Conservation (phyloP, 2,329 filamentous ascomycete species). For the Penicillium sp. region DNA sequence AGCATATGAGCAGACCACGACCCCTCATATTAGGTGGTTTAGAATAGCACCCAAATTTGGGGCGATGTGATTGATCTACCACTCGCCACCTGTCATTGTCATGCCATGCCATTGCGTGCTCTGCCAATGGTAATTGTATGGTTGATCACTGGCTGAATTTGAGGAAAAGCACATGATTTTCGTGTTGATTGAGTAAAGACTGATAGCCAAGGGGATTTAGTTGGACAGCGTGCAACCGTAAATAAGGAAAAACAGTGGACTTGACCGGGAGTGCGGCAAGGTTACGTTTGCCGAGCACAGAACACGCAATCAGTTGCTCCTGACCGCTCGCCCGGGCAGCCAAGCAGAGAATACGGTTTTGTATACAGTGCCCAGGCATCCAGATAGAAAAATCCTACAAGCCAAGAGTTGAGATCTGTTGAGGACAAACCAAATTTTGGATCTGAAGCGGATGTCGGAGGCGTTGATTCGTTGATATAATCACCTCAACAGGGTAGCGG, state of each 20-base stretch:
- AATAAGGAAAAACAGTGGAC: not conserved
- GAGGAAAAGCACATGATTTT: not conserved
- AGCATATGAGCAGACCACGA: not conserved
- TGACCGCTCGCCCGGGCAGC: slow-evolving; percentile 11
- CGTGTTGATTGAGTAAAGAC: not conserved
- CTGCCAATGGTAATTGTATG: not conserved
- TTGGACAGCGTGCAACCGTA: not conserved
- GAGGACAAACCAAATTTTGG: not conserved
- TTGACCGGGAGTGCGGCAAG: not conserved
- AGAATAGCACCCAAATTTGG: not conserved
- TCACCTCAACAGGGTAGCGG: slow-evolving; percentile 4
- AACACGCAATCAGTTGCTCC: slow-evolving; percentile 14
- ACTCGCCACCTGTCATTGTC: not conserved
- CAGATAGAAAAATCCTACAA: not conserved
- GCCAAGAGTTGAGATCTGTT: slow-evolving; percentile 7
- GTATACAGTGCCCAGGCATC: slow-evolving; percentile 12
- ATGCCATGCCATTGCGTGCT: not conserved
- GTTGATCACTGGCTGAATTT: not conserved
- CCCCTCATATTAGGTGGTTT: not conserved
- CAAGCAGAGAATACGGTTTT: slow-evolving; percentile 13
- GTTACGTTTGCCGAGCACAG: slow-evolving; percentile 4
- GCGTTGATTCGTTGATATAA: not conserved
- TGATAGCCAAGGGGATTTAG: not conserved
- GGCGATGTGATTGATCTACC: slow-evolving; percentile 2
- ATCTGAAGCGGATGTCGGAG: not conserved